phyloP scores from a whole-genome alignment of 2,329 filamentous ascomycete species.

The Colletotrichum scovillei region DNA sequence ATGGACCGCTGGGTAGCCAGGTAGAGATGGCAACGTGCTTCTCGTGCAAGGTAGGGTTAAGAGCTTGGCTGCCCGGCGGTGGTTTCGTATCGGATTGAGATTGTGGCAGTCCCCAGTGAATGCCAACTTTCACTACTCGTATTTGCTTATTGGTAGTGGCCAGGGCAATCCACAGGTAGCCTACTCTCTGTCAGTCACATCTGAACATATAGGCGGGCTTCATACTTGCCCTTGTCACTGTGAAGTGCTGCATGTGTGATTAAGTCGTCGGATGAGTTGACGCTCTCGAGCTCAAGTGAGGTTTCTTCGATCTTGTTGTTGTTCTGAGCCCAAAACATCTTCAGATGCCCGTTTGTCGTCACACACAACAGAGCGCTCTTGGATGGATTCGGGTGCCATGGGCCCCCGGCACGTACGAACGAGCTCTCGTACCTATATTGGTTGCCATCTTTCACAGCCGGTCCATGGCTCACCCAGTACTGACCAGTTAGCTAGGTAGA shows the following conservation, averaged over 20 bases:
- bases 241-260: slow-evolving; percentile 83
- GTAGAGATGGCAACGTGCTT: slow-evolving; percentile 68
- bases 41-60: slow-evolving; percentile 66
- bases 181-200: slow-evolving; percentile 18
- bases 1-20: slow-evolving; percentile 63
- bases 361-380: slow-evolving; percentile 83
- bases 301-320: slow-evolving; percentile 79
- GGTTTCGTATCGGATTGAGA: slow-evolving; percentile 61
- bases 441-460: slow-evolving; percentile 70
- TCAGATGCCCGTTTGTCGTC: slow-evolving; percentile 78
- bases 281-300: slow-evolving; percentile 78
- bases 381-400: slow-evolving; percentile 76
- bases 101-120: slow-evolving; percentile 77
- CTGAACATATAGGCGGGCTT: slow-evolving; percentile 17
- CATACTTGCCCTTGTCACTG: slow-evolving; percentile 74
- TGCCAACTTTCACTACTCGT: slow-evolving; percentile 77
- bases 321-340: slow-evolving; percentile 81
- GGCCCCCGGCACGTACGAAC: slow-evolving; percentile 73
- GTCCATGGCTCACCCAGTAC: slow-evolving; percentile 65
- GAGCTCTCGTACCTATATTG: slow-evolving; percentile 78
- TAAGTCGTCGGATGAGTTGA: slow-evolving; percentile 78
- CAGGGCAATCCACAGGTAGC: slow-evolving; percentile 55
- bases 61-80: slow-evolving; percentile 54
- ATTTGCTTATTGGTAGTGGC: slow-evolving; percentile 79
- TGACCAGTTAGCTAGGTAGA: slow-evolving; percentile 9